Conservation (phyloP, 768 basidiomycete species). For the Asterophora lycoperdoides region DNA sequence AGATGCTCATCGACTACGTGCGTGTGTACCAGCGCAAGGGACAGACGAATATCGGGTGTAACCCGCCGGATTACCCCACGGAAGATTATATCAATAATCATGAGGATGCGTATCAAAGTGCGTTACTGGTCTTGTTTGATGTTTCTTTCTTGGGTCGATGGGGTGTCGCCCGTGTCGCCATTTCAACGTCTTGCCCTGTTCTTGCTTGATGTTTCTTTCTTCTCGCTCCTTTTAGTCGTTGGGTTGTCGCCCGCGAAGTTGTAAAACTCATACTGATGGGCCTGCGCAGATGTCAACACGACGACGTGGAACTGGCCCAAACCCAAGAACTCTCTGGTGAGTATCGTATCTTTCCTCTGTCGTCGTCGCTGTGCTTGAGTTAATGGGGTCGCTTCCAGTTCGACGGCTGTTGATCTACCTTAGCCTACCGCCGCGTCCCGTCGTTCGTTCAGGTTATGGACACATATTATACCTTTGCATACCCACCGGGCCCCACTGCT, state of each 20-base stretch:
- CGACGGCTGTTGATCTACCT: conserved; percentile 7
- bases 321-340: conserved; percentile 35
- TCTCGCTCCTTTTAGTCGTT: neutral
- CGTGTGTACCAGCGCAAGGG: conserved; percentile 73
- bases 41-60: conserved; percentile 58
- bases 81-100: conserved; percentile 56
- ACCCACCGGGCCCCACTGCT: too few species aligned
- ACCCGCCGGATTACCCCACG: conserved; percentile 63
- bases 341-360: conserved; percentile 6
- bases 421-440: too few species aligned
- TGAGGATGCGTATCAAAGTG: conserved; percentile 53
- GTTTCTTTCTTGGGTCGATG: neutral
- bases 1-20: conserved; percentile 74
- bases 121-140: conserved; percentile 17
- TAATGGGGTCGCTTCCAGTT: too few species aligned
- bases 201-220: too few species aligned
- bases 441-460: too few species aligned
- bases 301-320: conserved; percentile 39
- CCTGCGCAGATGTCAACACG: conserved; percentile 40
- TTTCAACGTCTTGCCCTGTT: too few species aligned
- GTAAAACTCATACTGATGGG: too few species aligned
- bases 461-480: too few species aligned
- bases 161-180: too few species aligned
- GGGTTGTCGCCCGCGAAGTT: neutral
- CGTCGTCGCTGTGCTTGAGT: too few species aligned